Evolutionary conservation across 1,139 yeast species (phyloP), one percentile per base, ranked within the genome.

Genomic region (Pneumocystis oryctolagi): DNA sequence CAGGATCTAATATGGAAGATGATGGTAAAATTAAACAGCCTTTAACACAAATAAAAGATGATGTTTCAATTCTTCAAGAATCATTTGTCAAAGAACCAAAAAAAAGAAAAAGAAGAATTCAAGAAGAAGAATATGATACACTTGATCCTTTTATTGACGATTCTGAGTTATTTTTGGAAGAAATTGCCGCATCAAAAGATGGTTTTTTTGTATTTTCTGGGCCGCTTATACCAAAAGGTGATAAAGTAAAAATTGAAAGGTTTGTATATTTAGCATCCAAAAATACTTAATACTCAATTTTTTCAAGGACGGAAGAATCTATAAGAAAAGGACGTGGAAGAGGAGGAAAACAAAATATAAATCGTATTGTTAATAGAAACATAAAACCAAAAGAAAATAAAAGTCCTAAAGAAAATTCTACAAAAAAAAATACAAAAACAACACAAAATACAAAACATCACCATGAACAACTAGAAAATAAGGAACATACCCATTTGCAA

Each of bases 71-170:
- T 58, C 25, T n/a, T 60, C 70, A 64, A 67, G 67, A 61, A 66
- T 78, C 73, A 57, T 47, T 47, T 47, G 16, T 47, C 6, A 18
- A n/a, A 18, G 80, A 77, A 80, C 74, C 74, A 87, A 64, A 76
- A 84, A 84, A 71, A 79, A 89, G 66, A 82, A 73, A 86, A 85
- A 61, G 69, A 60, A 69, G 71, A 63, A 71, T 67, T 47, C 69
- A 73, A 34, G 73, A 69, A 62, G 72, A 68, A 8, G 89, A 89
- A 71, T 94, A 94, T 73, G 98, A 94, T 72, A 79, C 82, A 63
- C 85, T 87, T 66, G 99, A 94, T 74, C 98, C 98, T 1, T 94
- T 94, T 71, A 92, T 94, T 66, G 99, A 94, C 75, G 98, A 94
- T 73, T 82, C 87, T 34, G 99, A 92, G 74, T 77, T 89, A 70